A percentile compares a stretch with the other conserved stretches of the same genome.
phyloP scores from a whole-genome alignment of 805 yeast species.

The Candida qinlingensis region DNA sequence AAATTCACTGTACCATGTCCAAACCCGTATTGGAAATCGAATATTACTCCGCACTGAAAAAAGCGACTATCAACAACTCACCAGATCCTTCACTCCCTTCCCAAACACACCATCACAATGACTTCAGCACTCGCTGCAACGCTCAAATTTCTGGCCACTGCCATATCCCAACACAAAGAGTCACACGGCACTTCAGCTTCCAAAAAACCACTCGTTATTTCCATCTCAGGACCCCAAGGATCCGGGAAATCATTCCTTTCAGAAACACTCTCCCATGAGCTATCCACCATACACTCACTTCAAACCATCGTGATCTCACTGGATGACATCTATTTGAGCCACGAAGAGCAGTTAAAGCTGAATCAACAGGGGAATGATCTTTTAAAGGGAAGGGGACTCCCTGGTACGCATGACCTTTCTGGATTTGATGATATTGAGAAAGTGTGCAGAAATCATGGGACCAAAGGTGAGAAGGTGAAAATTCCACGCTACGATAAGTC shows the following conservation, averaged over 20 bases:
- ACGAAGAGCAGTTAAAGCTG: slow-evolving; percentile 49
- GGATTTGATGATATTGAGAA: slow-evolving; percentile 4
- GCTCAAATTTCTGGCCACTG: background rate
- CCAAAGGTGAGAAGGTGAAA: slow-evolving; percentile 24
- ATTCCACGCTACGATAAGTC: slow-evolving; percentile 82
- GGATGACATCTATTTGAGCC: slow-evolving; percentile 81
- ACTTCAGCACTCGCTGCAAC: background rate
- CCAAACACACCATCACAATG: background rate
- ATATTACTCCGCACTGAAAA: background rate
- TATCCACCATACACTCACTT: slow-evolving; percentile 31
- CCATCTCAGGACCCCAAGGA: slow-evolving; percentile 57
- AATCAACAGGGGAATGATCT: slow-evolving; percentile 45
- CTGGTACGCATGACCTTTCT: slow-evolving; percentile 84
- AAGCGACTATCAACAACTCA: background rate
- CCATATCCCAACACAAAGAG: background rate
- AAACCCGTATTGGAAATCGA: background rate
- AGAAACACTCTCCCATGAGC: slow-evolving; percentile 29
- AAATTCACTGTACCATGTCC: no score
- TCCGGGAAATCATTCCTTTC: slow-evolving; percentile 68
- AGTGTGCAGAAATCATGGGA: slow-evolving; percentile 16
- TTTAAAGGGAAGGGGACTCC: slow-evolving; percentile 78
- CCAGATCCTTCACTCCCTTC: no score
- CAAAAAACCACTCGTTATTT: slow-evolving; percentile 36
- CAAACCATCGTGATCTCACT: slow-evolving; percentile 54
- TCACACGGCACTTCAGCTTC: slow-evolving; percentile 21